phyloP scores from a whole-genome alignment of 2,329 filamentous ascomycete species.

The Gliomastix tumulicola region DNA sequence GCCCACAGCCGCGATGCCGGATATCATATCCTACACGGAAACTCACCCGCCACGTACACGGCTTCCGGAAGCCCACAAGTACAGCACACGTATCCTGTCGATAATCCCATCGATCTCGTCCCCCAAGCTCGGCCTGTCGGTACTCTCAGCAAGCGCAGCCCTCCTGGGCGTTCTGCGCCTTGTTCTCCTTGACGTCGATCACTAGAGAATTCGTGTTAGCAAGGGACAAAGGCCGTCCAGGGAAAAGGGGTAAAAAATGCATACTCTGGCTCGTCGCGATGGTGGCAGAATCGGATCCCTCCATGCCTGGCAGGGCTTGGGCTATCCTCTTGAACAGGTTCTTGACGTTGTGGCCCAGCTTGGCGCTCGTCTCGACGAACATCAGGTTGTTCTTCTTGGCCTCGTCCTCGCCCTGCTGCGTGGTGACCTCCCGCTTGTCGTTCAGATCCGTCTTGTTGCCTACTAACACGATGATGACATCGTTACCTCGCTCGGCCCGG shows the following conservation, averaged over 20 bases:
- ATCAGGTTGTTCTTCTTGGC: constrained; percentile 96
- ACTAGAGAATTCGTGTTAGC: constrained; percentile 40
- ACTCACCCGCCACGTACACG: too few species aligned
- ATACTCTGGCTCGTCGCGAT: constrained; percentile 70
- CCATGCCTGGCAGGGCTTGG: constrained; percentile 95
- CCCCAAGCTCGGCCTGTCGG: too few species aligned
- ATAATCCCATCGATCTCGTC: too few species aligned
- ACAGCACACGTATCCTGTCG: too few species aligned
- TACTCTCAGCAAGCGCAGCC: constrained; percentile 52
- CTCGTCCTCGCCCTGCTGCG: constrained; percentile 93
- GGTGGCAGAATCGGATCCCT: constrained; percentile 74
- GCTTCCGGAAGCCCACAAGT: too few species aligned
- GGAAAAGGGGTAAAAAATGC: too few species aligned
- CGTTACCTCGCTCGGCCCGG: constrained; percentile 89
- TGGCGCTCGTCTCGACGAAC: constrained; percentile 98
- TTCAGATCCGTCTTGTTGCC: constrained; percentile 99
- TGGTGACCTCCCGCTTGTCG: constrained; percentile 96
- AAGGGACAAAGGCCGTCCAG: too few species aligned
- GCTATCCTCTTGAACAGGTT: constrained; percentile 96
- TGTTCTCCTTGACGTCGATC: constrained; percentile 89
- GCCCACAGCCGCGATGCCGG: constrained; percentile 7
- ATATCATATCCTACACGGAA: constrained; percentile 3
- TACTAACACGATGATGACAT: constrained; percentile 97
- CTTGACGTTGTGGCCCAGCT: constrained; percentile 97
- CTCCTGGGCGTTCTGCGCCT: constrained; percentile 62